phyloP scores from a whole-genome alignment of 148 eudicot genomes.

The Polygonum aviculare region DNA sequence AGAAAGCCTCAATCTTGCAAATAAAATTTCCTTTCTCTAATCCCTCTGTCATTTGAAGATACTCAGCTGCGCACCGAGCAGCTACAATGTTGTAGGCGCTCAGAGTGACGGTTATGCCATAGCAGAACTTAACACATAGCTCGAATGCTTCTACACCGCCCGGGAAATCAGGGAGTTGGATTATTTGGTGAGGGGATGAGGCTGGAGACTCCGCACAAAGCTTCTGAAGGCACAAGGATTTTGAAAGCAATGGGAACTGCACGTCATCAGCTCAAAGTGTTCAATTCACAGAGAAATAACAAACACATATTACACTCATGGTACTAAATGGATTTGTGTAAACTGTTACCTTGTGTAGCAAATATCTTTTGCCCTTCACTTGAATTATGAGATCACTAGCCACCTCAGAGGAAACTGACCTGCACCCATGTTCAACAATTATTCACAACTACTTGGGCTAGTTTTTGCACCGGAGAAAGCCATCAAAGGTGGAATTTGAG shows the following conservation, averaged over 20 bases:
- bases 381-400: slow-evolving; percentile 83
- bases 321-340: neutral
- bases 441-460: neutral
- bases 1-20: slow-evolving; percentile 67
- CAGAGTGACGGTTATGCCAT: slow-evolving; percentile 82
- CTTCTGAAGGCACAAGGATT: slow-evolving; percentile 59
- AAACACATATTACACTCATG: neutral
- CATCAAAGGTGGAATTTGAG: neutral
- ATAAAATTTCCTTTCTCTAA: slow-evolving; percentile 78
- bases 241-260: slow-evolving; percentile 87
- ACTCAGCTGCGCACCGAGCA: slow-evolving; percentile 66
- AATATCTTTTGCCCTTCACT: slow-evolving; percentile 61
- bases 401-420: slow-evolving; percentile 84
- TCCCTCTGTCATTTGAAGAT: slow-evolving; percentile 87
- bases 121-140: slow-evolving; percentile 84
- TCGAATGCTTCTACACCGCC: slow-evolving; percentile 77
- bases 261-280: slow-evolving; percentile 11
- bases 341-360: slow-evolving; percentile 75
- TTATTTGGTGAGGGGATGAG: slow-evolving; percentile 43
- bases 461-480: neutral
- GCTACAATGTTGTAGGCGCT: slow-evolving; percentile 79
- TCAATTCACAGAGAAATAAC: neutral
- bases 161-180: slow-evolving; percentile 82
- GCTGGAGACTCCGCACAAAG: slow-evolving; percentile 59
- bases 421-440: slow-evolving; percentile 19